These are phyloP conservation scores for Fomitiporia mediterranea DNA, from an alignment of 1,284 basidiomycete genomes.

Conservation along the genomic window DNA sequence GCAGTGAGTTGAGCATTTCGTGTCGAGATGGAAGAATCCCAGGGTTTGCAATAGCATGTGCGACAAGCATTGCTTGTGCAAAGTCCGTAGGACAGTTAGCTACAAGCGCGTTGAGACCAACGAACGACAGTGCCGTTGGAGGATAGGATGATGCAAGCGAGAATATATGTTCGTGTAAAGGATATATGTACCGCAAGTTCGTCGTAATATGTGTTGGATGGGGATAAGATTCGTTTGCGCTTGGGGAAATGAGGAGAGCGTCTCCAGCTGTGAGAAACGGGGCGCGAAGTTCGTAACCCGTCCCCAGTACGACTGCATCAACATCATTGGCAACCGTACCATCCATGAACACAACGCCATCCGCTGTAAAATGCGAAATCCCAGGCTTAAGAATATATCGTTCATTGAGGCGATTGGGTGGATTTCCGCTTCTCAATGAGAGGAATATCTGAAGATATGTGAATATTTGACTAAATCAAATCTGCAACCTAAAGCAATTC, in stretches of 20 bases:
- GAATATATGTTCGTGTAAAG: conserved; percentile 49
- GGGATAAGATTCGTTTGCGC: background rate
- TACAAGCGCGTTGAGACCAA: conserved; percentile 44
- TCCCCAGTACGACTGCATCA: conserved; percentile 47
- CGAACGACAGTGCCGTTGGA: conserved; percentile 47
- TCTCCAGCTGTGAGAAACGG: conserved; percentile 46
- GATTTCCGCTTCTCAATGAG: conserved; percentile 31
- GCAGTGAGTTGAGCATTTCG: conserved; percentile 39
- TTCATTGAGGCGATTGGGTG: conserved; percentile 19
- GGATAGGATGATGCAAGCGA: conserved; percentile 44
- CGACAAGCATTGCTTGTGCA: conserved; percentile 45
- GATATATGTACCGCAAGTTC: conserved; percentile 51
- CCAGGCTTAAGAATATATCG: conserved; percentile 37
- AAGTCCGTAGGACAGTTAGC: conserved; percentile 46
- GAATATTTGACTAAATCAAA: background rate
- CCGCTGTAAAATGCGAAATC: conserved; percentile 43
- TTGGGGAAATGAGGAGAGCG: conserved; percentile 27
- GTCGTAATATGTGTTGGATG: conserved; percentile 33
- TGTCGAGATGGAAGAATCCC: conserved; percentile 37
- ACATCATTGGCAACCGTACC: conserved; percentile 36
- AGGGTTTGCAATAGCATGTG: conserved; percentile 41
- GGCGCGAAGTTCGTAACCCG: conserved; percentile 49
- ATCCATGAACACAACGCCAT: conserved; percentile 44
- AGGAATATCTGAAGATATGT: conserved; percentile 37
- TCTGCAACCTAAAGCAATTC: background rate